phyloP scores from a whole-genome alignment of 1,139 yeast genomes.

The Pneumocystis carinii region DNA sequence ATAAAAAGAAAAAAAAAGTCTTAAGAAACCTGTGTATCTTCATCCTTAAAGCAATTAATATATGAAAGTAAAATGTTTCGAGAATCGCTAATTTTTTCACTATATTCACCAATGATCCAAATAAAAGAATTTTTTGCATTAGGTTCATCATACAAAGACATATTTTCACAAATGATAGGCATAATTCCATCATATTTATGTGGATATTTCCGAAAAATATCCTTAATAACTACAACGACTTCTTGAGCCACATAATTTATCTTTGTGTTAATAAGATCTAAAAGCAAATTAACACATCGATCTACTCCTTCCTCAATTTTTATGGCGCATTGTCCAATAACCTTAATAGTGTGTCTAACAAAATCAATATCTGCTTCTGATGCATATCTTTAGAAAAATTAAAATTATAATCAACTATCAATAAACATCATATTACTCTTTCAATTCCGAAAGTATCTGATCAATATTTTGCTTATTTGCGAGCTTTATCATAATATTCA shows the following conservation, averaged over 20 bases:
- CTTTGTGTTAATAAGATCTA: conserved; percentile 63
- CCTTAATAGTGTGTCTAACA: conserved; percentile 65
- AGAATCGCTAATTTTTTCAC: conserved; percentile 49
- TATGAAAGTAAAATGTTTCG: conserved; percentile 33
- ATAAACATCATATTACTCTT: conserved; percentile 33
- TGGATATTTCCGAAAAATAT: conserved; percentile 67
- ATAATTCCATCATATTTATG: conserved; percentile 52
- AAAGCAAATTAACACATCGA: conserved; percentile 63
- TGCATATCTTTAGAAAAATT: conserved; percentile 30
- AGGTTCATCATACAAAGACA: conserved; percentile 43
- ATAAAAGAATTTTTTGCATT: conserved; percentile 64
- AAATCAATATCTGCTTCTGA: conserved; percentile 89
- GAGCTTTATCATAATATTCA: conserved; percentile 76
- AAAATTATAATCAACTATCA: conserved; percentile 17
- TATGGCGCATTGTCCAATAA: conserved; percentile 81
- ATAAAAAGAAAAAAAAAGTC: not conserved
- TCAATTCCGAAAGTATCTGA: conserved; percentile 63
- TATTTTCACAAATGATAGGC: conserved; percentile 49
- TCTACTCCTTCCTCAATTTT: conserved; percentile 46
- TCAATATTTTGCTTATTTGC: conserved; percentile 59
- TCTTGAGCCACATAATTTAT: conserved; percentile 69
- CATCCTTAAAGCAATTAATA: conserved; percentile 52
- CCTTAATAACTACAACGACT: conserved; percentile 57
- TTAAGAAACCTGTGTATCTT: conserved; percentile 34
- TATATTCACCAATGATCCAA: conserved; percentile 84